Percentiles rank a stretch among this genome's conserved stretches.
phyloP scores from a whole-genome alignment of 2,329 filamentous ascomycete genomes.

The Aspergillus persii region DNA sequence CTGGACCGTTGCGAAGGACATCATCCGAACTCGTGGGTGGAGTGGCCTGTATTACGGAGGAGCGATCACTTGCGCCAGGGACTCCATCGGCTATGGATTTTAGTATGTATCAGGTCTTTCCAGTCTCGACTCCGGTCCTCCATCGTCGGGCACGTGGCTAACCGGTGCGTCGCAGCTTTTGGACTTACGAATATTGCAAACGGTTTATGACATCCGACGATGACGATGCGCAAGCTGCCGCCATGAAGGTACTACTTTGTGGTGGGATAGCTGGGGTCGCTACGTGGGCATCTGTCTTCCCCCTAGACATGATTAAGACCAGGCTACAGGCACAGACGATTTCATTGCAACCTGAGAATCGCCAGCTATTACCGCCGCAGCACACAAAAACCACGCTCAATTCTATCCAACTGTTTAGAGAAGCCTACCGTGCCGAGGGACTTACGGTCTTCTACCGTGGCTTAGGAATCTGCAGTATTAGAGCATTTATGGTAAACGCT shows the following conservation, averaged over 20 bases:
- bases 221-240: conserved; percentile 49
- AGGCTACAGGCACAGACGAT: conserved; percentile 73
- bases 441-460: conserved; percentile 67
- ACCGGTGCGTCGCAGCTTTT: conserved; percentile 58
- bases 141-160: conserved; percentile 7
- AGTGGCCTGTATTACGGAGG: conserved; percentile 80
- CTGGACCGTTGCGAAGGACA: conserved; percentile 62
- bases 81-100: conserved; percentile 92
- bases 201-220: conserved; percentile 51
- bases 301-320: conserved; percentile 89
- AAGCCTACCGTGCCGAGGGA: conserved; percentile 66
- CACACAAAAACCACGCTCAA: conserved; percentile 37
- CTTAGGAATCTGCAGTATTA: conserved; percentile 74
- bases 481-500: conserved; percentile 91
- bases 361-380: conserved; percentile 20
- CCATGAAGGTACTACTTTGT: conserved; percentile 70
- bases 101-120: conserved; percentile 56
- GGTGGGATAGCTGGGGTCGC: conserved; percentile 83
- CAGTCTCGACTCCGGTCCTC: conserved; percentile 7
- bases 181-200: conserved; percentile 79
- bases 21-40: conserved; percentile 59
- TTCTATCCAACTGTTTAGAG: conserved; percentile 62
- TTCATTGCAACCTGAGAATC: conserved; percentile 22
- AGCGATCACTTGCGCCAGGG: conserved; percentile 73
- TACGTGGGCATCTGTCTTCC: conserved; percentile 89